Evolutionary conservation across 192 early-diverging fungal genomes (phyloP).

Genomic region (Mortierella alpina): DNA sequence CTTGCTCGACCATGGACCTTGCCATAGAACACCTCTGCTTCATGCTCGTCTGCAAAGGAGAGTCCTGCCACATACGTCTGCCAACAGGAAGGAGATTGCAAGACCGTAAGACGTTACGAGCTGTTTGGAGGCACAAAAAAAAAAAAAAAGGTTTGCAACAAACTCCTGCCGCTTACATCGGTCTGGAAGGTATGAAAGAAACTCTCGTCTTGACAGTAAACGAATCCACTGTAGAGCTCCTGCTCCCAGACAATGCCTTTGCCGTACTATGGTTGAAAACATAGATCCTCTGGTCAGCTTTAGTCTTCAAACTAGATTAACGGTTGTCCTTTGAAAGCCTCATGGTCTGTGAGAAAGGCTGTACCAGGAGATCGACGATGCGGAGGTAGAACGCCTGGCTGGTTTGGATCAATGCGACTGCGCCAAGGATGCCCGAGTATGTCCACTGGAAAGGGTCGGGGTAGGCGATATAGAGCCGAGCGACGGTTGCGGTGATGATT

Average conservation of each 20-base stretch:
- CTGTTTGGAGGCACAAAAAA: background rate
- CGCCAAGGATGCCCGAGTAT: conserved; percentile 76
- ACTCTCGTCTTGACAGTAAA: conserved; percentile 65
- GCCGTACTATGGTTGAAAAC: conserved; percentile 45
- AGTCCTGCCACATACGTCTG: conserved; percentile 73
- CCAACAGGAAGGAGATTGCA: background rate
- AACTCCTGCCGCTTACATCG: conserved; percentile 59
- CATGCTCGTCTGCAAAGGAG: conserved; percentile 77
- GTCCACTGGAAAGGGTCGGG: conserved; percentile 74
- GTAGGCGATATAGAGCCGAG: conserved; percentile 77
- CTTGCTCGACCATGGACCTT: conserved; percentile 67
- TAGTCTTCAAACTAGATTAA: background rate
- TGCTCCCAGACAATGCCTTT: conserved; percentile 80
- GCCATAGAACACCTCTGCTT: conserved; percentile 71
- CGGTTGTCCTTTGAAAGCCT: background rate
- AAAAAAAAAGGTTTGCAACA: background rate
- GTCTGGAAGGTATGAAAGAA: conserved; percentile 80
- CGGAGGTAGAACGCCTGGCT: conserved; percentile 75
- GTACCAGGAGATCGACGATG: conserved; percentile 74
- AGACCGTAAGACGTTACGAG: background rate
- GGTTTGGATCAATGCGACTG: conserved; percentile 62
- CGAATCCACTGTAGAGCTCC: conserved; percentile 79
- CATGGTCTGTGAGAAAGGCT: background rate
- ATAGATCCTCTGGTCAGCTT: background rate
- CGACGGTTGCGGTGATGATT: conserved; percentile 81